These are phyloP conservation scores for Boletus patriciae DNA, from an alignment of 768 basidiomycete species.

Conservation along the genomic window DNA sequence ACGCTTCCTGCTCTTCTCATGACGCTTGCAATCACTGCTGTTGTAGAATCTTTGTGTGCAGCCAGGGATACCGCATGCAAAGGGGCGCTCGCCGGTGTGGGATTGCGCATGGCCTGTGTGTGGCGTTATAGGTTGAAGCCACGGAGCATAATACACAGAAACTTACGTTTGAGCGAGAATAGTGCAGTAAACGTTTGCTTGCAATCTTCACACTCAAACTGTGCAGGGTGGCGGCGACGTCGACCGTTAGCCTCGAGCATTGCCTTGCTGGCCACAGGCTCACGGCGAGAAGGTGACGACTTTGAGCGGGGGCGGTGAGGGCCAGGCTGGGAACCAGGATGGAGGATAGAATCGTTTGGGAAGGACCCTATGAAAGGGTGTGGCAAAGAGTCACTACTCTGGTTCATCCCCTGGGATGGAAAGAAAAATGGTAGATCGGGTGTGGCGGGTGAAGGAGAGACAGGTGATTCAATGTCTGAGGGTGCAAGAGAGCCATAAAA, in stretches of 20 bases:
- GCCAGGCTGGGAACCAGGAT: neutral
- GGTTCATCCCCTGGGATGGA: neutral
- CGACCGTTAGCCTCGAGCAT: constrained; percentile 35
- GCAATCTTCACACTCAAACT: constrained; percentile 19
- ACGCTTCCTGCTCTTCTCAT: constrained; percentile 35
- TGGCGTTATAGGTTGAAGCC: constrained; percentile 1
- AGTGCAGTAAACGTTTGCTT: constrained; percentile 30
- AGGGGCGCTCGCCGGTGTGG: constrained; percentile 29
- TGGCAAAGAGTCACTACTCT: constrained; percentile 11
- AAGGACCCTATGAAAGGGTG: neutral
- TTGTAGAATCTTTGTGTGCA: constrained; percentile 32
- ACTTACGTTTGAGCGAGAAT: constrained; percentile 36
- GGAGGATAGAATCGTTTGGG: constrained; percentile 2
- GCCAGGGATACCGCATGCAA: constrained; percentile 24
- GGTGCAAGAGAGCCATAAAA: constrained; percentile 4
- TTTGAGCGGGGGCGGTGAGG: constrained; percentile 20
- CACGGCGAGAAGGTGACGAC: constrained; percentile 14
- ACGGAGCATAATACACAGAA: neutral
- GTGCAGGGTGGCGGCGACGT: constrained; percentile 31
- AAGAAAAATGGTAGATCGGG: constrained; percentile 11
- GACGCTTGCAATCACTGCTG: constrained; percentile 36
- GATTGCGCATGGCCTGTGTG: constrained; percentile 30
- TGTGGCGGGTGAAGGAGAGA: constrained; percentile 20
- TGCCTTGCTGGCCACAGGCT: constrained; percentile 32
- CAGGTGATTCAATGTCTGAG: constrained; percentile 24